Conservation (phyloP, 129 eudicot species). For the Pittosporum tobira region DNA sequence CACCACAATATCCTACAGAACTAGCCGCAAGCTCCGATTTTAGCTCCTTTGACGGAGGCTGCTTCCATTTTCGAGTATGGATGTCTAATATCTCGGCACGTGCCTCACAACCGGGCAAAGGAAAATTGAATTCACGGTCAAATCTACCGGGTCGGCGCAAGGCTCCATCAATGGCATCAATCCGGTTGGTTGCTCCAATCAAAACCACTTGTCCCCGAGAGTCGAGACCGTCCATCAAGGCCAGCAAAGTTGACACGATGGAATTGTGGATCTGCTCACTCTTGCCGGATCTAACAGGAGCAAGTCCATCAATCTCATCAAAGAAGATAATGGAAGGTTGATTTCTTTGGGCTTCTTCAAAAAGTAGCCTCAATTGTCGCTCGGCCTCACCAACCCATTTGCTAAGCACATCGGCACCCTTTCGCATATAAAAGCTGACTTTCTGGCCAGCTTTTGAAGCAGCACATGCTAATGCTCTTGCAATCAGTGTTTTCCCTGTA, state of each 20-base stretch:
- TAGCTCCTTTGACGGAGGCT: slow-evolving; percentile 69
- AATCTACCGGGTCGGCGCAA: slow-evolving; percentile 95
- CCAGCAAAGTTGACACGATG: slow-evolving; percentile 93
- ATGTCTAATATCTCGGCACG: slow-evolving; percentile 90
- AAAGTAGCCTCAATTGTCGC: slow-evolving; percentile 77
- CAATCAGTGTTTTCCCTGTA: slow-evolving; percentile 91
- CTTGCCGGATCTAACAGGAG: slow-evolving; percentile 97
- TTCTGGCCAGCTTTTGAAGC: slow-evolving; percentile 99
- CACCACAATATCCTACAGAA: slow-evolving; percentile 99
- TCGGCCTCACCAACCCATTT: slow-evolving; percentile 99
- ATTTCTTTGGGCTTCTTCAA: slow-evolving; percentile 98
- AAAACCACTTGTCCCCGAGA: slow-evolving; percentile 98
- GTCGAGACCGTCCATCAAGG: slow-evolving; percentile 98
- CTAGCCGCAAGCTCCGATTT: slow-evolving; percentile 95
- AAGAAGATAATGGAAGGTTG: slow-evolving; percentile 97
- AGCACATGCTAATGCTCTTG: slow-evolving; percentile 96
- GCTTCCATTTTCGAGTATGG: slow-evolving; percentile 97
- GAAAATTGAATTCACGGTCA: slow-evolving; percentile 94
- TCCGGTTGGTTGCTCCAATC: slow-evolving; percentile 95
- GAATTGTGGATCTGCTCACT: slow-evolving; percentile 99
- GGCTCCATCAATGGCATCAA: slow-evolving; percentile 98
- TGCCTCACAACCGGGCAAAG: slow-evolving; percentile 94
- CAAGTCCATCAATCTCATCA: slow-evolving; percentile 97
- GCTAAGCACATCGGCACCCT: slow-evolving; percentile 98
- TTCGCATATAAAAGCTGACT: slow-evolving; percentile 96